Percentiles rank a stretch among this genome's conserved stretches.
Conservation (phyloP, 2,329 filamentous ascomycete genomes). For the Gnomoniopsis sp. region DNA sequence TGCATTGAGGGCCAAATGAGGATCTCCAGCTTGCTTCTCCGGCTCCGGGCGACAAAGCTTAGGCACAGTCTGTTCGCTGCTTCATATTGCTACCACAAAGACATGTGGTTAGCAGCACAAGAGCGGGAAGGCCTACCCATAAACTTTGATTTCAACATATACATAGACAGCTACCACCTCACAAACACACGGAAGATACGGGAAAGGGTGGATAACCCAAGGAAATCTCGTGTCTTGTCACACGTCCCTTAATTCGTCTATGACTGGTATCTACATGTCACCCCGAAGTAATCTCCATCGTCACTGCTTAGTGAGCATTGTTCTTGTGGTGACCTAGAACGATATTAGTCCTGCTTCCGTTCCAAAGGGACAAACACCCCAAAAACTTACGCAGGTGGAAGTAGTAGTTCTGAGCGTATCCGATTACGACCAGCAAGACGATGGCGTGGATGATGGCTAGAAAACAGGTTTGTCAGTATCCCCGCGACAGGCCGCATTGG, state of each 20-base stretch:
- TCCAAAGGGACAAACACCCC: background rate
- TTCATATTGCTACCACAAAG: no score
- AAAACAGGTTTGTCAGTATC: conserved; percentile 14
- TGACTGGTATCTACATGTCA: conserved; percentile 15
- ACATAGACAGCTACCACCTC: background rate
- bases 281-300: conserved; percentile 9
- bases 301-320: conserved; percentile 80
- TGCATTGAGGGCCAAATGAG: no score
- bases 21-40: no score
- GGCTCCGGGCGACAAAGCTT: no score
- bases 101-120: background rate
- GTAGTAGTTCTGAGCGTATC: conserved; percentile 99
- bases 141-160: background rate
- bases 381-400: conserved; percentile 90
- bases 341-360: background rate
- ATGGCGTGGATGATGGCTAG: conserved; percentile 87
- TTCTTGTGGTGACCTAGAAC: conserved; percentile 97
- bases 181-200: background rate
- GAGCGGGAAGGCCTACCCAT: background rate
- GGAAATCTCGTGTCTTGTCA: conserved; percentile 1
- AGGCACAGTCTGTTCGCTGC: no score
- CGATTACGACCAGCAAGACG: conserved; percentile 70
- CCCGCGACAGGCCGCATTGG: background rate
- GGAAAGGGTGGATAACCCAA: conserved; percentile 1
- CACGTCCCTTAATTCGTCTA: conserved; percentile 12